These are phyloP conservation scores for Phytophthora brassicae DNA, from an alignment of 352 stramenopile genomes.

Conservation along the genomic window DNA sequence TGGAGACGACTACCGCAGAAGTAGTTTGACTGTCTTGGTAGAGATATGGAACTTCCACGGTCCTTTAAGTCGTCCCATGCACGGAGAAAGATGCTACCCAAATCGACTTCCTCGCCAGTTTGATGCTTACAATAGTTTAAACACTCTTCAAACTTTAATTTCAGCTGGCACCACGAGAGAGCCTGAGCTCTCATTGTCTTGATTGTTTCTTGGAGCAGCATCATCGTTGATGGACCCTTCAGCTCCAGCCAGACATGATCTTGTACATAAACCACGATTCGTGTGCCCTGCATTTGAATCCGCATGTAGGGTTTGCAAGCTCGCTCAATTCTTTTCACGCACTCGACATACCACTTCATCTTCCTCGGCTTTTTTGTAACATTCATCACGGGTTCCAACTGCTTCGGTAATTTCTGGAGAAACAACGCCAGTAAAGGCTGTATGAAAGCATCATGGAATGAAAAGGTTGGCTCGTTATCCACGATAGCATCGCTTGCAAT, in stretches of 20 bases:
- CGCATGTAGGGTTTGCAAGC: slow-evolving; percentile 25
- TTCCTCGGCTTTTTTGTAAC: slow-evolving; percentile 61
- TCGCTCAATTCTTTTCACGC: slow-evolving; percentile 38
- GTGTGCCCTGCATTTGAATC: slow-evolving; percentile 29
- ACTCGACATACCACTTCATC: slow-evolving; percentile 61
- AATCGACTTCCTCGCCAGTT: slow-evolving; percentile 13
- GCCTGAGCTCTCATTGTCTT: slow-evolving; percentile 38
- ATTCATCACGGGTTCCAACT: slow-evolving; percentile 45
- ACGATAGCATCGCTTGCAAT: slow-evolving; percentile 17
- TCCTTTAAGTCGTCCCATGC: slow-evolving; percentile 53
- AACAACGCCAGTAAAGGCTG: slow-evolving; percentile 39
- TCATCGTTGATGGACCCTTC: slow-evolving; percentile 28
- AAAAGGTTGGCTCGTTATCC: slow-evolving; percentile 38
- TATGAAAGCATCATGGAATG: slow-evolving; percentile 48
- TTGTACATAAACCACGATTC: slow-evolving; percentile 31
- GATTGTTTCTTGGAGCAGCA: slow-evolving; percentile 41
- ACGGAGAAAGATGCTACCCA: slow-evolving; percentile 41
- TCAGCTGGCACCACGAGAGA: slow-evolving; percentile 41
- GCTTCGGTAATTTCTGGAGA: slow-evolving; percentile 42
- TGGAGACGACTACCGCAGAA: slow-evolving; percentile 43
- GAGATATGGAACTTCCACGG: slow-evolving; percentile 9
- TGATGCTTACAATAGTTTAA: slow-evolving; percentile 13
- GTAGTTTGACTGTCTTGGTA: slow-evolving; percentile 45
- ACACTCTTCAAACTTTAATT: slow-evolving; percentile 35
- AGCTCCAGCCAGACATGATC: slow-evolving; percentile 48